Evolutionary conservation across 2,329 filamentous ascomycete species (phyloP), one percentile per base, ranked within the genome.

Genomic region (Coniochaeta sp.): DNA sequence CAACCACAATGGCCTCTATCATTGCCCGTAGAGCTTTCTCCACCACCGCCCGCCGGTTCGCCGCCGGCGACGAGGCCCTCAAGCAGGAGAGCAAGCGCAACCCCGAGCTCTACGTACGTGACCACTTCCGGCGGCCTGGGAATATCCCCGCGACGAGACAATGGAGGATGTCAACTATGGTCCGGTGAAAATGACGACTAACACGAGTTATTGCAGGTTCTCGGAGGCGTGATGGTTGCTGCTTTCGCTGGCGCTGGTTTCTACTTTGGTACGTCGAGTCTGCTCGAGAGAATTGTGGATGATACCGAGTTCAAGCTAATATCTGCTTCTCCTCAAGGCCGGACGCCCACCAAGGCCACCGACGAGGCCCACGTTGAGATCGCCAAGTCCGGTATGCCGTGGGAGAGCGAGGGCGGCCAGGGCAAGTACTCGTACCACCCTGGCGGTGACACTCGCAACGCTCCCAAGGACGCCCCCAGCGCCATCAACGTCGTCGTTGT

Each of bases 401-500:
- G 95, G 95, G 89, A 99, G 77, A 83, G 83, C 63, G 85, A 83
- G 62, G 76, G 80, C 64, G 70, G 76, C 66, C 79, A 81, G 68
- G 86, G 87, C 73, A 89, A 91, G 77, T 86, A 87, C 83, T 82
- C 87, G 76, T 91, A 91, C 79, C 86, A 91, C 81, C 93, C 93
- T 62, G 90, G 91, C 69, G 95, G 93, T 69, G 91, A 98, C 78
- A 77, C 82, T 72, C 87, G 72, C 76, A 81, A 87, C 72, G 79
- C 85, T 64, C 89, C 90, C 74, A 91, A 89, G 81, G 91, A 97
- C 71, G 95, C 95, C 63, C 95, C 95, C 67, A 96, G 91, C 76
- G 95, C 95, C 65, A 80, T 99, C 78, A 96, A 99, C 83, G 90
- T 89, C 66, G 93, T 97, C 69, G 88, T 99, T 73, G 83, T 99